Base-by-base conservation (phyloP, 257 asterid genomes). In the Capsicum pubescens region DNA sequence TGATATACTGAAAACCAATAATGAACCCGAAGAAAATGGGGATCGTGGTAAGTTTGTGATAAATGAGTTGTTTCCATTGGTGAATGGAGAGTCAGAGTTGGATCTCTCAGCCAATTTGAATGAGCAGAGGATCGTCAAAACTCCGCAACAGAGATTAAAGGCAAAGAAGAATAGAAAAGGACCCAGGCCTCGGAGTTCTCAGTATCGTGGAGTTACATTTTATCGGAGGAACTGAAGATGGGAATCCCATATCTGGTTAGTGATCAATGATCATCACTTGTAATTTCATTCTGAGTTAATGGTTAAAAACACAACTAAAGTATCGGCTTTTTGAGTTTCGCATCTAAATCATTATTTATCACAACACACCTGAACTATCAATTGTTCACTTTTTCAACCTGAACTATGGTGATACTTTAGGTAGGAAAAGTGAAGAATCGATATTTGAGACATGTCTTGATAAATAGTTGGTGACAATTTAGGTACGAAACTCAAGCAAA, bases 221-320 rank as follows among this genome's bases (percentile, higher is more conserved):
- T 96, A 96, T 81, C 95, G 98, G 64, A 94, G 99, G 77, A 96
- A 98, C 26, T 98, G 98, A 55, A 87, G 99, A 89, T 96, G 99
- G 99, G 99, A 96, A 86, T 96, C 98, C 78, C 99, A 96, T 88
- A 96, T 96, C 88, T 94, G 99, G 98, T 96, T 63, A 71, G 85
- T 81, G 44, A 26, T 26, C 32, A 26, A 26, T 26, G 32, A 26
- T 26, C 32, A 26, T 26, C 32, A 26, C 32, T 26, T 26, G 32
- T 26, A 26, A 2, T 26, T 26, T 26, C 32, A 26, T 26, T 26
- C 32, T 26, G 32, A 26, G 32, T 26, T 1, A 26, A 26, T 26
- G 32, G 32, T 26, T 26, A 26, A 26, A 26, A 26, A 26, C 32
- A 26, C 32, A 26, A 26, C 32, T 26, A 26, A 26, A 26, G 32